Percentiles rank a stretch among this genome's conserved stretches.
Evolutionary conservation across 1,139 yeast species (phyloP).

Genomic region (Waltiozyma sp.): DNA sequence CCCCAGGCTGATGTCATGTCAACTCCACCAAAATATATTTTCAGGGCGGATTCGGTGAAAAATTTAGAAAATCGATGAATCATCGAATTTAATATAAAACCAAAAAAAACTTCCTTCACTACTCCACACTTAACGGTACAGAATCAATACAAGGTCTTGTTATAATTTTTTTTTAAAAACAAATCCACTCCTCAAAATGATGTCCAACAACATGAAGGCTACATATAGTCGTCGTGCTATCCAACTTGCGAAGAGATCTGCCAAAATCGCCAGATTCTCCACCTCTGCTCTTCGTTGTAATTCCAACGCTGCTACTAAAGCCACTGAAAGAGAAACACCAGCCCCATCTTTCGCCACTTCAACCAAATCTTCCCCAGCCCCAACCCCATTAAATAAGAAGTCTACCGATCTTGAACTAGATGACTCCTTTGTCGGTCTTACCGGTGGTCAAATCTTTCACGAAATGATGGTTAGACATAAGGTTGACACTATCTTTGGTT

Average conservation of each 20-base stretch:
- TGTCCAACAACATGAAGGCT: conserved; percentile 10
- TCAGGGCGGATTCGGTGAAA: neutral
- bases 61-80: neutral
- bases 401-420: conserved; percentile 36
- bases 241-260: conserved; percentile 7
- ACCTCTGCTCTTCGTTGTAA: conserved; percentile 1
- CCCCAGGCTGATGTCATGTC: neutral
- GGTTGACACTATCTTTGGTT: conserved; percentile 90
- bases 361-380: conserved; percentile 3
- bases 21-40: neutral
- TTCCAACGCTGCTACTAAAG: conserved; percentile 2
- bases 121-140: no score
- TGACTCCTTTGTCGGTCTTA: conserved; percentile 82
- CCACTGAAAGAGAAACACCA: conserved; percentile 16
- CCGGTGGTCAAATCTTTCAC: conserved; percentile 97
- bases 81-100: neutral
- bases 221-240: conserved; percentile 8
- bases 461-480: conserved; percentile 97
- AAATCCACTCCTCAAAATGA: conserved; percentile 3
- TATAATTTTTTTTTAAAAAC: neutral
- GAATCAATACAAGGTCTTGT: no score
- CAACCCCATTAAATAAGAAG: conserved; percentile 6
- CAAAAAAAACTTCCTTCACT: neutral
- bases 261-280: conserved; percentile 2
- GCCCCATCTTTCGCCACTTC: conserved; percentile 18